Percentiles rank a stretch among this genome's conserved stretches.
phyloP scores from a whole-genome alignment of 2,329 filamentous ascomycete genomes.

The Paraphaeosphaeria sporulosa region DNA sequence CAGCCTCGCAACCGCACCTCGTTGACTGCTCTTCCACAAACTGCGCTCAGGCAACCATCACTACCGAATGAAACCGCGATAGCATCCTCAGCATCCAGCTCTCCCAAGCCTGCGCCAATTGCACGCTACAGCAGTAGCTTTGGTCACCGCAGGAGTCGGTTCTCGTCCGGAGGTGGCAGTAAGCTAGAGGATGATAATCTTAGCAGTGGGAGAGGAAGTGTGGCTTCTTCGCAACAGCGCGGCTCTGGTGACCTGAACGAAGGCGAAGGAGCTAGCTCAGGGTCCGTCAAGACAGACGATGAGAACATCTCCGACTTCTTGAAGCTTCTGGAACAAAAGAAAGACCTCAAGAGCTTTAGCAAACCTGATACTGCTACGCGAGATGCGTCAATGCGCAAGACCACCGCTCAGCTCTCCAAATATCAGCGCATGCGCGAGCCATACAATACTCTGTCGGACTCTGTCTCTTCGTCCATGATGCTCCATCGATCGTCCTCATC shows the following conservation, averaged over 20 bases:
- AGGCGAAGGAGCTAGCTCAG: slow-evolving; percentile 68
- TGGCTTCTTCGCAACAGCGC: slow-evolving; percentile 73
- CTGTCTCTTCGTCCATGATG: slow-evolving; percentile 88
- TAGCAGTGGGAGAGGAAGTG: slow-evolving; percentile 81
- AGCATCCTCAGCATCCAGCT: slow-evolving; percentile 73
- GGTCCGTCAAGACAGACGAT: slow-evolving; percentile 79
- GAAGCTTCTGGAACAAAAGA: slow-evolving; percentile 85
- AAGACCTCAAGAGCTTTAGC: slow-evolving; percentile 83
- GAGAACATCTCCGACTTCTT: slow-evolving; percentile 94
- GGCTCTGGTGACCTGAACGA: slow-evolving; percentile 82
- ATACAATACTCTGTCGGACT: slow-evolving; percentile 87
- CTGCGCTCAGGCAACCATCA: slow-evolving; percentile 73
- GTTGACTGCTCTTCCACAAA: slow-evolving; percentile 76
- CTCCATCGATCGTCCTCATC: slow-evolving; percentile 84
- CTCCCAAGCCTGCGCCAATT: slow-evolving; percentile 79
- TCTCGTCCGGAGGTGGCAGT: slow-evolving; percentile 77
- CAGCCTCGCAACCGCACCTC: slow-evolving; percentile 75
- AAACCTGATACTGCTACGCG: slow-evolving; percentile 64
- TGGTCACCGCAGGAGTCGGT: slow-evolving; percentile 79
- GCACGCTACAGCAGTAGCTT: slow-evolving; percentile 94
- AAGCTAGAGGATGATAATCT: slow-evolving; percentile 75
- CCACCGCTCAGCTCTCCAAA: slow-evolving; percentile 79
- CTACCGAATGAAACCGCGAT: slow-evolving; percentile 67
- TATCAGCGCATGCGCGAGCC: slow-evolving; percentile 91
- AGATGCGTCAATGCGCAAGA: slow-evolving; percentile 75